Evolutionary conservation across 2,329 filamentous ascomycete genomes (phyloP).

Genomic region (Fusarium chlamydosporum): DNA sequence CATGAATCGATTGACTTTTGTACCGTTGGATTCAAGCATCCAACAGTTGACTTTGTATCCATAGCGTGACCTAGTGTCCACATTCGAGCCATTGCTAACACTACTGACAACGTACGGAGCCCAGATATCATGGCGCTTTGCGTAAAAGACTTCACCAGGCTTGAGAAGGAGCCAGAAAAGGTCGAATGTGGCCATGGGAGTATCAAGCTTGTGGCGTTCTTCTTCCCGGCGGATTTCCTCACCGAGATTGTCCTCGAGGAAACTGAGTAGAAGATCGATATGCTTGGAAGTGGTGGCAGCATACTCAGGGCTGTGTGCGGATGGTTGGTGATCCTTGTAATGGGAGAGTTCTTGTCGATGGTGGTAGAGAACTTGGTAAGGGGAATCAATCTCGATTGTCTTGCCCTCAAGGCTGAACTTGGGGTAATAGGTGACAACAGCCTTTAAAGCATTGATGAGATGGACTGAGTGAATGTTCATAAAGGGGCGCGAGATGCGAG

Average conservation of each 20-base stretch:
- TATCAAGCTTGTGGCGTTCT: slow-evolving; percentile 55
- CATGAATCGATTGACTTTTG: slow-evolving; percentile 57
- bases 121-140: slow-evolving; percentile 59
- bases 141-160: slow-evolving; percentile 62
- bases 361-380: slow-evolving; percentile 65
- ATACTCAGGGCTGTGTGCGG: slow-evolving; percentile 59
- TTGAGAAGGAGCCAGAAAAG: slow-evolving; percentile 63
- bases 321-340: slow-evolving; percentile 61
- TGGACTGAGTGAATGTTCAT: slow-evolving; percentile 63
- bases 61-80: slow-evolving; percentile 26
- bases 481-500: slow-evolving; percentile 53
- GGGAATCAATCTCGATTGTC: slow-evolving; percentile 59
- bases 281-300: slow-evolving; percentile 58
- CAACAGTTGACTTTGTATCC: slow-evolving; percentile 57
- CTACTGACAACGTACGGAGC: slow-evolving; percentile 59
- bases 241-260: slow-evolving; percentile 59
- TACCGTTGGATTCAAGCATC: slow-evolving; percentile 57
- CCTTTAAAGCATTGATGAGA: slow-evolving; percentile 63
- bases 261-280: slow-evolving; percentile 62
- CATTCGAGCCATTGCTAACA: slow-evolving; percentile 43
- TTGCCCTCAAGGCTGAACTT: slow-evolving; percentile 56
- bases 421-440: slow-evolving; percentile 65
- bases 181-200: slow-evolving; percentile 61
- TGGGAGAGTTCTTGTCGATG: slow-evolving; percentile 59
- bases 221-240: slow-evolving; percentile 59